phyloP scores from a whole-genome alignment of 169 alveolate species.

The Eimeria sp. region DNA sequence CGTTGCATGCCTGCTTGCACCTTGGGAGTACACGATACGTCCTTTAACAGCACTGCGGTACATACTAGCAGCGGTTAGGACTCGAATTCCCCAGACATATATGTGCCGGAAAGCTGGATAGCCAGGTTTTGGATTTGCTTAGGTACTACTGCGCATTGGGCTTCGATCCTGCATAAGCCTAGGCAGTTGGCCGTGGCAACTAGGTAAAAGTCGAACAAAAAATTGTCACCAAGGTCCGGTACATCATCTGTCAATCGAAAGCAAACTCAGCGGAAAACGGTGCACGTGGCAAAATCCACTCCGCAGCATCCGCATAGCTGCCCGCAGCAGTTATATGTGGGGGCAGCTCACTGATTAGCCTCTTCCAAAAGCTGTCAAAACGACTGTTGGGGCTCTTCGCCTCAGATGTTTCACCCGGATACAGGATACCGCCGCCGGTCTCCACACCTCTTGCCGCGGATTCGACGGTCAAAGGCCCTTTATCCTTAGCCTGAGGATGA shows the following conservation, averaged over 20 bases:
- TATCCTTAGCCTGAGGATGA: background rate
- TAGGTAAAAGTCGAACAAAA: background rate
- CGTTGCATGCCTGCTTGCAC: background rate
- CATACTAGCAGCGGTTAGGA: background rate
- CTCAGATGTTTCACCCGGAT: background rate
- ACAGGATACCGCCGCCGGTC: background rate
- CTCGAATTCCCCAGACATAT: background rate
- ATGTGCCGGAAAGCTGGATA: background rate
- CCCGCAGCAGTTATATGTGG: constrained; percentile 64
- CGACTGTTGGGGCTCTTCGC: background rate
- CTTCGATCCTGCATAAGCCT: background rate
- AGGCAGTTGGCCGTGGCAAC: background rate
- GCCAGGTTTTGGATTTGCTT: background rate
- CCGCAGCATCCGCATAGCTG: constrained; percentile 70
- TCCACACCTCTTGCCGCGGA: background rate
- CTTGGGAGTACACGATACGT: background rate
- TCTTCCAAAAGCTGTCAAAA: constrained; percentile 19
- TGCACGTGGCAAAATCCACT: constrained; percentile 58
- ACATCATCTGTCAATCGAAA: background rate
- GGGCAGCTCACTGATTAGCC: constrained; percentile 24
- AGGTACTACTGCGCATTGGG: background rate
- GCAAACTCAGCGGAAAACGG: constrained; percentile 57
- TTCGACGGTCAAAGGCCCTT: background rate
- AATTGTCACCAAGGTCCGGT: no score
- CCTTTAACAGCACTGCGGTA: background rate